Evolutionary conservation across 192 early-diverging fungal species (phyloP), one percentile per base, ranked within the genome.

Genomic region (Podochytrium sp.): DNA sequence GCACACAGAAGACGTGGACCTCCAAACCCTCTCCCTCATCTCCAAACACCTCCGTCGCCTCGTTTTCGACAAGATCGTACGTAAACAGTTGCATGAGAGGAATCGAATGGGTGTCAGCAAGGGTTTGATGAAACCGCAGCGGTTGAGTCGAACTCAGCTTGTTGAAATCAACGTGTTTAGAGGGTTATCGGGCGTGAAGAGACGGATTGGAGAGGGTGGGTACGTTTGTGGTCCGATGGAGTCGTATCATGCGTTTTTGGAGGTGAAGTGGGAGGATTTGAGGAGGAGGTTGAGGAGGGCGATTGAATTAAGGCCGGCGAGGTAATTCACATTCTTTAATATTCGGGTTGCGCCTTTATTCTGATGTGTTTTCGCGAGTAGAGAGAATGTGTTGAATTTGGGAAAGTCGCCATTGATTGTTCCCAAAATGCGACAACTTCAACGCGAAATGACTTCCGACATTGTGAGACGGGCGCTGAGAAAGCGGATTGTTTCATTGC

Each of bases 41-140:
- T 25, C 7, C 2, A 65, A 65, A 51, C 42, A 7, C 2, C 38
- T 65, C 1, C 64, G 34, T 42, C 64, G 64, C 20, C 42, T 65
- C 10, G 64, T 65, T 32, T 51, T 50, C 33, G 64, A 65, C 29
- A 43, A 51, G 29, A 47, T 43, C 49, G 64, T 65, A 25, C 38
- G 64, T 7, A 38, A 35, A 10, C 42, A 30, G 20, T 20, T 47
- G 1, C 49, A 29, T 12, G 42, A 29, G 16, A 42, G 20, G 23
- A 65, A 65, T 33, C 20, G 38, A 16, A 27, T 23, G 33, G 6
- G 49, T 12, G 12, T 49, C 29, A 10, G 33, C 25, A 12, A 18
- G 7, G 16, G 30, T 16, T 25, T 65, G 20, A 23, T 25, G 7
- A 16, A 38, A 20, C 64, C 64, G 18, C 64, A 65, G 29, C 38